A percentile compares a stretch with the other conserved stretches of the same genome.
Evolutionary conservation across 495 filamentous ascomycete species (phyloP).

Genomic region (Trichocladium uniseriatum): DNA sequence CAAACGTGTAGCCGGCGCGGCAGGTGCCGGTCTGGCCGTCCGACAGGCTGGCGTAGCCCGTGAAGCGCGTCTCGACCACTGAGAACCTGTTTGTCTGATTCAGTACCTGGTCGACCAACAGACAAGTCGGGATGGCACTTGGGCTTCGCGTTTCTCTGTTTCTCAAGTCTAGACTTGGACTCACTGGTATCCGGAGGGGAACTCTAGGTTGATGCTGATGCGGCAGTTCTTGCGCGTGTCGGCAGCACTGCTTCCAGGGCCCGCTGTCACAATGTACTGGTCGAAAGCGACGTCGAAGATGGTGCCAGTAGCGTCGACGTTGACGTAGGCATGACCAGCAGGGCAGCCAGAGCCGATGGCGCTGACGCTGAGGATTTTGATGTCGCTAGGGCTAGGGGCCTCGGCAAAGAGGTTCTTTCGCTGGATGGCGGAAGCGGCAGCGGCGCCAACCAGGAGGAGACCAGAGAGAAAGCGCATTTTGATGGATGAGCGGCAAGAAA

Average conservation of each 20-base stretch:
- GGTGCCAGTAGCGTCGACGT: constrained; percentile 26
- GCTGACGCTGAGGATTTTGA: constrained; percentile 23
- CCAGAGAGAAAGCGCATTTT: constrained; percentile 17
- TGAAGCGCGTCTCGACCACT: constrained; percentile 30
- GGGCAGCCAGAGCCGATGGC: constrained; percentile 28
- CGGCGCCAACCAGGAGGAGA: constrained; percentile 13
- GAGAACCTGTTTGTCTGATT: constrained; percentile 16
- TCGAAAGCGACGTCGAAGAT: constrained; percentile 42
- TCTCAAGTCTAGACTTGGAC: not conserved
- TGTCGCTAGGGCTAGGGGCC: constrained; percentile 2
- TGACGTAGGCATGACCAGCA: constrained; percentile 24
- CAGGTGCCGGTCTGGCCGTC: constrained; percentile 18
- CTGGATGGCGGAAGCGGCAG: constrained; percentile 7
- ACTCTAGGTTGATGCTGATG: constrained; percentile 35
- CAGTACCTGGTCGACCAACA: too few relatives aligned
- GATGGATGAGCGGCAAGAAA: too few relatives aligned
- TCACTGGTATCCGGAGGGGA: constrained; percentile 37
- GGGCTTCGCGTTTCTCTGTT: not conserved
- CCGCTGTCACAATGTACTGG: constrained; percentile 37
- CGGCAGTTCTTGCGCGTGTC: constrained; percentile 41
- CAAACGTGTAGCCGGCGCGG: constrained; percentile 23
- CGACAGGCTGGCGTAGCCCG: constrained; percentile 21
- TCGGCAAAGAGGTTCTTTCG: not conserved
- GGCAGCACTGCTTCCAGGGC: constrained; percentile 28
- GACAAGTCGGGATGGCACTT: too few relatives aligned